Conservation (phyloP, 2,329 filamentous ascomycete species). For the Ophiostoma ips region DNA sequence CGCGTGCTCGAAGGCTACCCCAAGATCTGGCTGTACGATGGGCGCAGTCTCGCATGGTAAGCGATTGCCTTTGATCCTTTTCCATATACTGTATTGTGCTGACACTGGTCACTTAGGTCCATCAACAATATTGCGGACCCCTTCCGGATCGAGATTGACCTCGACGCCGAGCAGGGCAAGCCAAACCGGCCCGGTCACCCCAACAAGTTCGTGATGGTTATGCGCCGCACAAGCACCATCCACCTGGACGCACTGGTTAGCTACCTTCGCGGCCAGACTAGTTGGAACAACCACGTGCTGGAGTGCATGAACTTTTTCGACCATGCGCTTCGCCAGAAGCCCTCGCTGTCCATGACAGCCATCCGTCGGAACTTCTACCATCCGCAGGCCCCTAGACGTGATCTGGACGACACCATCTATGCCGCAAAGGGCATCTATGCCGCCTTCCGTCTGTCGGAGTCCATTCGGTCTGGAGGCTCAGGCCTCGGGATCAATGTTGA, state of each 20-base stretch:
- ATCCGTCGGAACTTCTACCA: conserved; percentile 80
- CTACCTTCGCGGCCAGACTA: conserved; percentile 48
- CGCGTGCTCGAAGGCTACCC: conserved; percentile 33
- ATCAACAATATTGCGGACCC: conserved; percentile 27
- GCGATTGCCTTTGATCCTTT: conserved; percentile 14
- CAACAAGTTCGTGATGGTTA: conserved; percentile 44
- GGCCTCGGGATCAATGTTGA: conserved; percentile 77
- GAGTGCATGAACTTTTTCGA: conserved; percentile 82
- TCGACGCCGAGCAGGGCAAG: conserved; percentile 48
- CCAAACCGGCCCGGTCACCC: conserved; percentile 20
- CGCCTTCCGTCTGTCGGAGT: conserved; percentile 62
- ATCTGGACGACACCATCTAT: conserved; percentile 45
- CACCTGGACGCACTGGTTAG: conserved; percentile 49
- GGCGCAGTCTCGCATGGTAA: conserved; percentile 75
- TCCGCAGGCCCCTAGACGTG: conserved; percentile 29
- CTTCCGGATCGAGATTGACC: conserved; percentile 48
- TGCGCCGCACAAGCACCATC: conserved; percentile 53
- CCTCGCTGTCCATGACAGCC: conserved; percentile 49
- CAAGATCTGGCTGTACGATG: conserved; percentile 52
- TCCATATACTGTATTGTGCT: not conserved
- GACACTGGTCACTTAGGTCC: conserved; percentile 20
- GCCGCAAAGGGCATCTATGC: conserved; percentile 84
- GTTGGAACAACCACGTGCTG: conserved; percentile 53
- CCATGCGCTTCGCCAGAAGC: conserved; percentile 71
- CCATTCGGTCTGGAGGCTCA: conserved; percentile 31